phyloP scores from a whole-genome alignment of 192 early-diverging fungal species.

The Linnemannia zychae region DNA sequence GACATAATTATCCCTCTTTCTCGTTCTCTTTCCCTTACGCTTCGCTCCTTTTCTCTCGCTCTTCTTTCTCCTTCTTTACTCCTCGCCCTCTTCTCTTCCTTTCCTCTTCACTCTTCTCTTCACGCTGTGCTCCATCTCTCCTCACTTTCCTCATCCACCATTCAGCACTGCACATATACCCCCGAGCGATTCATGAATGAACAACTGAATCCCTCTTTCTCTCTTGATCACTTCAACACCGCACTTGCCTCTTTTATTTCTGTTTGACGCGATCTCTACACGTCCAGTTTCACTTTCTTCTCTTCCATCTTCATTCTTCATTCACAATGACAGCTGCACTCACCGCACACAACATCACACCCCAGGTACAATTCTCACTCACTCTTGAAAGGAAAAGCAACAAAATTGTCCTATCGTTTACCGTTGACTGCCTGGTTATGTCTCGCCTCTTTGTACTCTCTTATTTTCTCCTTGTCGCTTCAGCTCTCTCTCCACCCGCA shows the following conservation, averaged over 20 bases:
- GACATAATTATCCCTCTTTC: background rate
- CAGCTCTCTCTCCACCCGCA: background rate
- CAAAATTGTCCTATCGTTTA: background rate
- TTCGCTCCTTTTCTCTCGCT: background rate
- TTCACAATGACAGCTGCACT: background rate
- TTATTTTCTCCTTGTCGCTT: background rate
- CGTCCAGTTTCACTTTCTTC: background rate
- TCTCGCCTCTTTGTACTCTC: background rate
- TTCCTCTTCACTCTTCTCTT: background rate
- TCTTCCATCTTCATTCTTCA: background rate
- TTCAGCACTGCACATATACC: background rate
- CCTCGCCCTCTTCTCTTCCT: too few species aligned
- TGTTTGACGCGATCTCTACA: constrained; percentile 2
- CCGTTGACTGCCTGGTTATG: background rate
- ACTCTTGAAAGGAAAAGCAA: background rate
- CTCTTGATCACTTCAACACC: background rate
- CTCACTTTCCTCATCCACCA: background rate
- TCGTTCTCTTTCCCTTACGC: background rate
- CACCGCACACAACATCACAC: background rate
- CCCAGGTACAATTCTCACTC: background rate
- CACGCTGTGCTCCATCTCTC: background rate
- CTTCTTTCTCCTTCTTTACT: background rate
- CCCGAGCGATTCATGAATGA: background rate
- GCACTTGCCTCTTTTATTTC: background rate
- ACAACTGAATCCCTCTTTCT: background rate